These are phyloP conservation scores for Phoma sp. DNA, from an alignment of 2,329 filamentous ascomycete species.

Conservation along the genomic window DNA sequence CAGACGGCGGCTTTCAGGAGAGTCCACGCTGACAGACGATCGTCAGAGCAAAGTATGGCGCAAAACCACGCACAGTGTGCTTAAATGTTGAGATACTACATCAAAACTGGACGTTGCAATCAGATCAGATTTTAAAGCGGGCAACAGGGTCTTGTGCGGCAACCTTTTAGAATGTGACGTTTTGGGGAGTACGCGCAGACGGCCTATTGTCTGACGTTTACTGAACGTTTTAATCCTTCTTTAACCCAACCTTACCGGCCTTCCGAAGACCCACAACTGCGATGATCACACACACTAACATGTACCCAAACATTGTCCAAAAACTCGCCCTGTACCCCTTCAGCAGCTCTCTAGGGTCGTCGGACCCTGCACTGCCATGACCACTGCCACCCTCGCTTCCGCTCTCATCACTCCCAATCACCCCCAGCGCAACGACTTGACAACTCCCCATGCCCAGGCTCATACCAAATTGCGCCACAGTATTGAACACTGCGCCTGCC, in stretches of 20 bases:
- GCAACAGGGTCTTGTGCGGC: too few relatives aligned
- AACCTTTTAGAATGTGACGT: too few relatives aligned
- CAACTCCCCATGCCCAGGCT: slow-evolving; percentile 39
- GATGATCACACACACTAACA: slow-evolving; percentile 30
- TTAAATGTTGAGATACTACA: too few relatives aligned
- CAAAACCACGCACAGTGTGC: too few relatives aligned
- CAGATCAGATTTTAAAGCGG: too few relatives aligned
- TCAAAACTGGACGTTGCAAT: too few relatives aligned
- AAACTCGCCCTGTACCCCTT: slow-evolving; percentile 35
- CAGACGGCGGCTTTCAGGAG: too few relatives aligned
- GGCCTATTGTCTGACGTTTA: too few relatives aligned
- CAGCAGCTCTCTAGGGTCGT: slow-evolving; percentile 17
- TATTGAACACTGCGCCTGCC: slow-evolving; percentile 69
- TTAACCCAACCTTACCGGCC: slow-evolving; percentile 36
- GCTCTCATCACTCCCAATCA: slow-evolving; percentile 18
- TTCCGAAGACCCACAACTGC: slow-evolving; percentile 35
- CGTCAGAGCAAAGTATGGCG: too few relatives aligned
- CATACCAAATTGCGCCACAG: slow-evolving; percentile 63
- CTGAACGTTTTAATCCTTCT: slow-evolving; percentile 27
- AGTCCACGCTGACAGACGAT: too few relatives aligned
- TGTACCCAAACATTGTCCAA: slow-evolving; percentile 38
- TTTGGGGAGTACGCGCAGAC: too few relatives aligned
- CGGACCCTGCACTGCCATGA: slow-evolving; percentile 7
- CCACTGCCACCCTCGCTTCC: slow-evolving; percentile 3
- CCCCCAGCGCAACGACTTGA: slow-evolving; percentile 38